A percentile compares a stretch with the other conserved stretches of the same genome.
phyloP scores from a whole-genome alignment of 768 basidiomycete genomes.

The Kwoniella dejecticola region DNA sequence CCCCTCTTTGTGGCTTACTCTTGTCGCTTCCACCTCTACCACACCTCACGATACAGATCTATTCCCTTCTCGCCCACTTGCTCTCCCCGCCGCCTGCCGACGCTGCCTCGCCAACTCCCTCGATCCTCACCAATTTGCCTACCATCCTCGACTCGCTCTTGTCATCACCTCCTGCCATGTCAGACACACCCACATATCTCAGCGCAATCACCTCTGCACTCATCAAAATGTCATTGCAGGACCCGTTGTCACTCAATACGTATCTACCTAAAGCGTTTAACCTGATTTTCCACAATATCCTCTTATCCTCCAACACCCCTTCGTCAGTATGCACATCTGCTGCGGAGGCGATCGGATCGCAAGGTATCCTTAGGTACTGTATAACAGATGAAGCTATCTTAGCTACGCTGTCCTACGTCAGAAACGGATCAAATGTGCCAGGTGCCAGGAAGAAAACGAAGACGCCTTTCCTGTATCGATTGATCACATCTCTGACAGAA shows the following conservation, averaged over 20 bases:
- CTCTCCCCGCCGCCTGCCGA: constrained; percentile 59
- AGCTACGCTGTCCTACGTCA: constrained; percentile 46
- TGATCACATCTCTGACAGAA: constrained; percentile 67
- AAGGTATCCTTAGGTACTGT: constrained; percentile 65
- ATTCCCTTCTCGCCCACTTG: constrained; percentile 80
- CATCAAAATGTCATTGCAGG: constrained; percentile 53
- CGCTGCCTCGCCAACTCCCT: constrained; percentile 30
- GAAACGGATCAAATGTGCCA: constrained; percentile 60
- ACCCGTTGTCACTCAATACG: constrained; percentile 34
- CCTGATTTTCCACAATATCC: constrained; percentile 50
- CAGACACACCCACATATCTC: constrained; percentile 52
- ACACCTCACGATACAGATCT: constrained; percentile 84
- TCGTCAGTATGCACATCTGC: constrained; percentile 46
- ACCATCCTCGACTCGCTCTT: constrained; percentile 54
- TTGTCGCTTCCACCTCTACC: constrained; percentile 81
- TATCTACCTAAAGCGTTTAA: constrained; percentile 52
- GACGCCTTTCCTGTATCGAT: constrained; percentile 64
- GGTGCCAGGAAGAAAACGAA: constrained; percentile 57
- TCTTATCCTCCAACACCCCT: constrained; percentile 37
- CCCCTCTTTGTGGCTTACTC: constrained; percentile 69
- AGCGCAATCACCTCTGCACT: constrained; percentile 49
- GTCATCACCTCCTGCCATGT: constrained; percentile 47
- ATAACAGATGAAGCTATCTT: constrained; percentile 68
- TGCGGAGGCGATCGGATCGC: constrained; percentile 44
- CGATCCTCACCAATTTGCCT: constrained; percentile 50